Evolutionary conservation across 352 stramenopile genomes (phyloP).

Genomic region (Phytopythium mirpurense): DNA sequence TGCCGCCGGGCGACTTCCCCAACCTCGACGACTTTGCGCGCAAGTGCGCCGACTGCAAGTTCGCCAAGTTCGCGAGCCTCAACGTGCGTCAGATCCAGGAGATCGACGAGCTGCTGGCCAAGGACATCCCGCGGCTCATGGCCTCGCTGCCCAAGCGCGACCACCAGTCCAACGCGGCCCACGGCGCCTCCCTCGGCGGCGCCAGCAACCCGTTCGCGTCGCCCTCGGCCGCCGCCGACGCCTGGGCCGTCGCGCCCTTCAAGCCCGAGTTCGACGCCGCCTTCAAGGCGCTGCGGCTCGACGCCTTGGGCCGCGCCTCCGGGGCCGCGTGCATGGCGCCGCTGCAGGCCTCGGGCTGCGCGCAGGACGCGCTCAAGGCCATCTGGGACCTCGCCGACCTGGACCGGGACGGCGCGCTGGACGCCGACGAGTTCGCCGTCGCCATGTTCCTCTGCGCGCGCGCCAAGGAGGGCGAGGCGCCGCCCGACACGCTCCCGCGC

Average conservation of each 20-base stretch:
- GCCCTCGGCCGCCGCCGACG: slow-evolving; percentile 22
- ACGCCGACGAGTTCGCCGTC: slow-evolving; percentile 89
- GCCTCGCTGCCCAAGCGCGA: slow-evolving; percentile 58
- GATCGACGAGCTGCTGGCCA: slow-evolving; percentile 97
- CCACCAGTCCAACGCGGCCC: slow-evolving; percentile 2
- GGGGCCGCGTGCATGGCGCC: slow-evolving; percentile 77
- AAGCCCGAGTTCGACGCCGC: slow-evolving; percentile 82
- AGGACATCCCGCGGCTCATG: slow-evolving; percentile 95
- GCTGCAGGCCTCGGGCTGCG: slow-evolving; percentile 56
- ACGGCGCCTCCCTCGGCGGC: background rate
- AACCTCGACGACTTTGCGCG: slow-evolving; percentile 85
- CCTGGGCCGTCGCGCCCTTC: slow-evolving; percentile 59
- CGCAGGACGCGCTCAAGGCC: slow-evolving; percentile 64
- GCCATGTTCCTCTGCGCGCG: slow-evolving; percentile 85
- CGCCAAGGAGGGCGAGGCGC: slow-evolving; percentile 58
- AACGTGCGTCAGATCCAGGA: slow-evolving; percentile 95
- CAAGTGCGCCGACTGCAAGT: slow-evolving; percentile 84
- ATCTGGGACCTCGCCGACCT: slow-evolving; percentile 91
- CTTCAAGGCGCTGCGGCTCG: slow-evolving; percentile 65
- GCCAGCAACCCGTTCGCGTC: slow-evolving; percentile 24
- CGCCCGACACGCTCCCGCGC: slow-evolving; percentile 55
- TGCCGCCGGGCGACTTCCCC: slow-evolving; percentile 94
- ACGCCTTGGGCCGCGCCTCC: slow-evolving; percentile 47
- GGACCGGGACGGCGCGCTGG: slow-evolving; percentile 84
- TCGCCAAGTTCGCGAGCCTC: slow-evolving; percentile 89